Conservation (phyloP, 2,329 filamentous ascomycete genomes). For the Venturia pyrina region DNA sequence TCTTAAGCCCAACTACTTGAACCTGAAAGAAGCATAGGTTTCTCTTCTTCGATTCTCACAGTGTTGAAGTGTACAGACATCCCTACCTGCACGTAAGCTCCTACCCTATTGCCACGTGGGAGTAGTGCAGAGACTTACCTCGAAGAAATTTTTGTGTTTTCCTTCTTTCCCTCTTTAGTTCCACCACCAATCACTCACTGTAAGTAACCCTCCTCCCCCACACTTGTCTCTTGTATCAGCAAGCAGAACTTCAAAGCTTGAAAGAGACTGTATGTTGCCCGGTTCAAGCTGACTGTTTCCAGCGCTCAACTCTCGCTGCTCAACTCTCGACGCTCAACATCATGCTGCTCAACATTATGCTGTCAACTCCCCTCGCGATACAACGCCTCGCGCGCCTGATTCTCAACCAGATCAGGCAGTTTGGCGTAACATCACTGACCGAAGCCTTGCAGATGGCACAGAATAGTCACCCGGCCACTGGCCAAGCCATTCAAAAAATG, state of each 20-base stretch:
- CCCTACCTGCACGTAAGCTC: background rate
- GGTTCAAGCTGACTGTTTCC: too few species aligned
- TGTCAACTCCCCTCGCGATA: background rate
- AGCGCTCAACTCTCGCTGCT: background rate
- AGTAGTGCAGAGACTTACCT: background rate
- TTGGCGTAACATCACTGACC: background rate
- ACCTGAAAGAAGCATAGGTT: background rate
- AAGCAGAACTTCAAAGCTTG: background rate
- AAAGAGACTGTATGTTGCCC: too few species aligned
- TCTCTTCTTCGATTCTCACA: too few species aligned
- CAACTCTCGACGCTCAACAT: background rate
- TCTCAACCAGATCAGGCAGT: background rate
- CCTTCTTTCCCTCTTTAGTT: background rate
- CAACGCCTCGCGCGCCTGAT: background rate
- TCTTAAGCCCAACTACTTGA: too few species aligned
- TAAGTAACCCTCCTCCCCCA: background rate
- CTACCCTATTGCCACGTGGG: background rate
- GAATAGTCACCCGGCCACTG: background rate
- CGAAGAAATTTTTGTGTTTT: background rate
- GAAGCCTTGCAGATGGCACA: background rate
- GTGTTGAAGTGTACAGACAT: too few species aligned
- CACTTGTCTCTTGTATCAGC: background rate
- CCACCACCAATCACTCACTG: background rate
- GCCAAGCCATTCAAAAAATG: background rate
- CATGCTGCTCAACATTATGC: too few species aligned